Evolutionary conservation across 2,329 filamentous ascomycete genomes (phyloP), one percentile per base, ranked within the genome.

Genomic region (Trichoderma oligosporum): DNA sequence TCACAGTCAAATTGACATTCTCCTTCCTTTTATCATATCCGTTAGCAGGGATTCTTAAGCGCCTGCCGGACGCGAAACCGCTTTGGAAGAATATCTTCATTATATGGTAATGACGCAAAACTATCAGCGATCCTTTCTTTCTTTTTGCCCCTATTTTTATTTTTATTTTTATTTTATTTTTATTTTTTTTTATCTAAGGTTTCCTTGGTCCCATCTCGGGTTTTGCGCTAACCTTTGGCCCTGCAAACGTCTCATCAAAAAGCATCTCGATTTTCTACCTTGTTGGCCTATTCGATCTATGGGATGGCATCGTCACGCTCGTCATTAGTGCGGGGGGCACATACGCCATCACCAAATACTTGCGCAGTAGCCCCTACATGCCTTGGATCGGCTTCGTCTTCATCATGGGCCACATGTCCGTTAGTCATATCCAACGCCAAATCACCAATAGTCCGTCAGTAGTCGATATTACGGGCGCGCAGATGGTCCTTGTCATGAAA

Each of bases 401-500:
- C 68, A 77, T 96, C 57, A 97, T 99, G 93, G 87, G 86, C 56
- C 93, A 99, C 74, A 89, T 97, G 87, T 93, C 92, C 44, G 71
- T 93, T 66, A 96, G 85, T 70, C 94, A 99, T 71, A 87, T 99
- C 61, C 77, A 83, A 58, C 88, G 95, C 36, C 91, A 96, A 72
- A 82, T 85, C 36, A 76, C 81, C 36, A 79, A 88, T 64, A 80
- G 84, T 60, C 83, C 89, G 0, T 79, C 82, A 36, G 73, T 76
- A 1, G 79, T 96, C 59, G 94, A 99, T 70, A 92, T 99, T 64
- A 97, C 93, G 0, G 92, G 88, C 38, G 91, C 93, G 1, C 94
- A 99, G 73, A 99, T 99, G 94, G 94, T 99, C 31, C 76, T 97
- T 65, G 87, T 97, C 61, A 99, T 99, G 91, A 99, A 99, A 73